Conservation (phyloP, 148 eudicot species). For the Arctostaphylos glauca region DNA sequence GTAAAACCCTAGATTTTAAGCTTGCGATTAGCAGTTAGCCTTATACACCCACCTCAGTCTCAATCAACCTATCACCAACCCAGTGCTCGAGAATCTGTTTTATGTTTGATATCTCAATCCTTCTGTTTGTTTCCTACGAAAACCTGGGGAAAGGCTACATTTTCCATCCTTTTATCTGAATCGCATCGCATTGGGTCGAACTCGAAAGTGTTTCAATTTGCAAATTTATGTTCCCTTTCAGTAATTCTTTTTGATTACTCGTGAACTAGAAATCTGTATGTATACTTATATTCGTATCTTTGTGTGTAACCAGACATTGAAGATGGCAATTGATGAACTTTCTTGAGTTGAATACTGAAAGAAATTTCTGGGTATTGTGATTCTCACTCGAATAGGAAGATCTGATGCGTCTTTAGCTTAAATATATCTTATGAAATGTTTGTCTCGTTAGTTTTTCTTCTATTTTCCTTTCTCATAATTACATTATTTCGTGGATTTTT, state of each 20-base stretch:
- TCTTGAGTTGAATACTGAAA: conserved; percentile 23
- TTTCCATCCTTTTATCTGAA: not conserved
- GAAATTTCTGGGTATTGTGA: conserved; percentile 23
- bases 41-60: not conserved
- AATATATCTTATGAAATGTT: no score
- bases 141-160: not conserved
- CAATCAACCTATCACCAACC: not conserved
- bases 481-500: not conserved
- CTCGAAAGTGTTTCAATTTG: not conserved
- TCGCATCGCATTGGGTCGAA: not conserved
- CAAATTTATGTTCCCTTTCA: not conserved
- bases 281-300: not conserved
- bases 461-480: not conserved
- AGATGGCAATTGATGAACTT: conserved; percentile 34
- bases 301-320: not conserved
- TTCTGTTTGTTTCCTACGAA: not conserved
- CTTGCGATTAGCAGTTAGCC: not conserved
- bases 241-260: not conserved
- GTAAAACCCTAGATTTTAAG: not conserved
- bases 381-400: conserved; percentile 53
- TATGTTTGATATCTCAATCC: not conserved
- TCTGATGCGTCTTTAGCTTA: conserved; percentile 39
- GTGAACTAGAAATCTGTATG: not conserved
- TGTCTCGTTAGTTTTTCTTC: not conserved
- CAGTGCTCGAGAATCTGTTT: not conserved